Evolutionary conservation across 129 eudicot genomes (phyloP).

Genomic region (Tagetes erecta): DNA sequence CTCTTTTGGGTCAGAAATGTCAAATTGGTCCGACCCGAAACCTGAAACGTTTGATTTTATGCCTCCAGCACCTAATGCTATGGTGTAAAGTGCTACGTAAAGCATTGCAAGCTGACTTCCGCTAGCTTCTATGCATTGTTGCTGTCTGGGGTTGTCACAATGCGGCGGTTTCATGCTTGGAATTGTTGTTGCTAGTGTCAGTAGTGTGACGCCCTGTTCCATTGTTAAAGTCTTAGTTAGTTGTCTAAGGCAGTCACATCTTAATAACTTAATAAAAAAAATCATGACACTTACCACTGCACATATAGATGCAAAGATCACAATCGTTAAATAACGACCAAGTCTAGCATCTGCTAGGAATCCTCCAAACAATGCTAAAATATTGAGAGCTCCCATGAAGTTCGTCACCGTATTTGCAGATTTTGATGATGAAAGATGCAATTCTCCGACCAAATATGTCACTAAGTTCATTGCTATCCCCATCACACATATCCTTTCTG

Average conservation of each 20-base stretch:
- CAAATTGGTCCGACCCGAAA: constrained; percentile 90
- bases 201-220: constrained; percentile 59
- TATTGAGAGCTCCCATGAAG: constrained; percentile 80
- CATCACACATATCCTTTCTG: constrained; percentile 20
- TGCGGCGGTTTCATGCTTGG: constrained; percentile 74
- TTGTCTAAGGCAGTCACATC: too few species aligned
- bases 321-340: constrained; percentile 73
- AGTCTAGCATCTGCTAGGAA: constrained; percentile 79
- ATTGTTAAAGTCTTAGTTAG: neutral
- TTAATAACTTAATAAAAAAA: neutral
- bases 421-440: constrained; percentile 68
- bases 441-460: constrained; percentile 60
- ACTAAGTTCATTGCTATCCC: constrained; percentile 73
- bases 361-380: constrained; percentile 70
- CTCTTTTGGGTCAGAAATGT: constrained; percentile 60
- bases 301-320: constrained; percentile 53
- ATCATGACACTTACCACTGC: constrained; percentile 46
- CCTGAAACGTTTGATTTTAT: constrained; percentile 91
- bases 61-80: constrained; percentile 85
- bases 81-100: constrained; percentile 74
- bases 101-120: constrained; percentile 60
- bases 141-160: constrained; percentile 38
- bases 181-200: constrained; percentile 63
- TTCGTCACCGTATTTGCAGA: constrained; percentile 81
- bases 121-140: constrained; percentile 56